A percentile compares a stretch with the other conserved stretches of the same genome.
These are phyloP conservation scores for Mycena epipterygia DNA, from an alignment of 768 basidiomycete genomes.

Conservation along the genomic window DNA sequence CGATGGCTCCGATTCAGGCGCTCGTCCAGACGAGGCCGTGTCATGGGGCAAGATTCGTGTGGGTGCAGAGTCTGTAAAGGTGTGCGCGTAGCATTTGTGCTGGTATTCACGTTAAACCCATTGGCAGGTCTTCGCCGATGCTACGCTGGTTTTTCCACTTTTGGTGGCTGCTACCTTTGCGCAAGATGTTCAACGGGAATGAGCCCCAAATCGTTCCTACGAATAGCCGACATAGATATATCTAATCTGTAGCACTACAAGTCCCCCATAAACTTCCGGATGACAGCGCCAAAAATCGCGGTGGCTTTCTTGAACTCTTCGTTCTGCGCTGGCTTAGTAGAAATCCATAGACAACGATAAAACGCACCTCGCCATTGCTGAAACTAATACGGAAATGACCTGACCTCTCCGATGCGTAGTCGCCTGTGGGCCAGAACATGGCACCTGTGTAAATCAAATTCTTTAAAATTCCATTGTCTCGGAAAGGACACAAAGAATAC, in stretches of 20 bases:
- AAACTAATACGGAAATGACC: constrained; percentile 74
- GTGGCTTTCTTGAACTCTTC: constrained; percentile 62
- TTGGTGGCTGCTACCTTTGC: constrained; percentile 96
- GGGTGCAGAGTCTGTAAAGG: constrained; percentile 87
- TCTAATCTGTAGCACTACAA: constrained; percentile 6
- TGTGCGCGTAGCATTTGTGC: constrained; percentile 39
- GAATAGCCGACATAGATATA: constrained; percentile 6
- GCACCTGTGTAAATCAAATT: constrained; percentile 40
- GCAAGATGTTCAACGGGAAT: constrained; percentile 47
- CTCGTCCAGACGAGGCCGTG: constrained; percentile 96
- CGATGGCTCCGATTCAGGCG: constrained; percentile 98
- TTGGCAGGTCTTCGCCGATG: constrained; percentile 90
- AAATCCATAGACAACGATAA: neutral
- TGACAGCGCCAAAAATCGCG: constrained; percentile 58
- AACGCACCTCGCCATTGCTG: constrained; percentile 64
- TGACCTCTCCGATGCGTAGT: constrained; percentile 27
- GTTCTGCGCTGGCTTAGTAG: constrained; percentile 38
- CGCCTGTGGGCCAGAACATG: constrained; percentile 56
- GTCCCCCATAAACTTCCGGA: constrained; percentile 57
- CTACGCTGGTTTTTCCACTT: constrained; percentile 95
- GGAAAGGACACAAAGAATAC: constrained; percentile 30
- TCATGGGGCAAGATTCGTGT: constrained; percentile 99
- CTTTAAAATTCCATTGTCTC: neutral
- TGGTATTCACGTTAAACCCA: constrained; percentile 31
- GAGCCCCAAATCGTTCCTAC: neutral